Evolutionary conservation across 1,139 yeast genomes (phyloP), one percentile per base, ranked within the genome.

Genomic region (Lodderomyces oxycetoniae): DNA sequence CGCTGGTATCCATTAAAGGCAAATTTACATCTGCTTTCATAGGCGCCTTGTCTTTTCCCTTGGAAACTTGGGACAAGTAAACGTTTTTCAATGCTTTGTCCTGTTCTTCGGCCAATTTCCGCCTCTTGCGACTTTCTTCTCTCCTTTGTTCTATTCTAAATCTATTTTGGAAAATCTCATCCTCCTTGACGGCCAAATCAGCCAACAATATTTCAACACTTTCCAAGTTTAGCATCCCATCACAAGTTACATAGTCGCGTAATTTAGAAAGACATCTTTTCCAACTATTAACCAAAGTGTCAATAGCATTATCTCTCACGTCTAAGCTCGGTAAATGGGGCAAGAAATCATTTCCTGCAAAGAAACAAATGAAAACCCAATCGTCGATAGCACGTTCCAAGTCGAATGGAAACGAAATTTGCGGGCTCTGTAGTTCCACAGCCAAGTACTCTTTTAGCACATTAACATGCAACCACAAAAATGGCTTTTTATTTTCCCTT

Each of bases 321-420:
- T 91, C 96, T 42, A 93, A 69, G 34, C 94, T 80, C 5, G 99
- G 98, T 45, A 93, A 65, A 60, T 91, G 98, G 2, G 99, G 99
- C 52, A 93, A 68, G 69, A 93, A 93, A 76, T 93, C 99, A 55
- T 93, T 93, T 57, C 99, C 99, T 39, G 91, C 95, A 55, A 93
- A 93, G 65, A 93, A 93, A 71, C 97, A 91, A 89, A 93, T 83
- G 48, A 93, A 93, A 12, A 93, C 89, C 98, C 98, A 93, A 61
- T 93, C 99, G 55, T 93, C 99, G 41, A 93, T 81, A 3, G 97
- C 96, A 39, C 98, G 71, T 60, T 93, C 99, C 41, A 88, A 61
- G 53, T 91, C 96, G 59, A 83, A 88, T 12, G 79, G 74, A 49
- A 85, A 82, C 1, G 87, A 72, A 20, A 82, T 55, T 30, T 80